Evolutionary conservation across 805 yeast genomes (phyloP), one percentile per base, ranked within the genome.

Genomic region (Metschnikowia sp.): DNA sequence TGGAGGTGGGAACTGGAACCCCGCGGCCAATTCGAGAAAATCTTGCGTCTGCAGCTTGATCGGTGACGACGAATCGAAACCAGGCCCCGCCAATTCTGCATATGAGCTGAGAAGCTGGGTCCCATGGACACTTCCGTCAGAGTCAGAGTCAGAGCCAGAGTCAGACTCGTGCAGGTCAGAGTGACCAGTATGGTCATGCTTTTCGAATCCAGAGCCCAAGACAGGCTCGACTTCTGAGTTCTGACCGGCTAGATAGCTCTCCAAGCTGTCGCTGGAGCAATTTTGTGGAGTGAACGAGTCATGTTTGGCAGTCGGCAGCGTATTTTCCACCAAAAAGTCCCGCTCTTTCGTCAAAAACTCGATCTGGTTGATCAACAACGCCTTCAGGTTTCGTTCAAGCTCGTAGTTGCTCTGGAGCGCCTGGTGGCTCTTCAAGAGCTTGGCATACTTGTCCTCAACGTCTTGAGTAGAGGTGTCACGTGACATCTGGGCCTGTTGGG

Each of bases 351-450:
- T 70, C 49, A 78, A 63, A 53, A 65, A 63, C 55, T 79, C 84
- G 37, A 79, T 66, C 60, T 79, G 82, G 54, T 78, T 83, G 40
- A 79, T 76, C 43, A 79, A 74, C 39, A 76, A 64, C 48, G 74
- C 66, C 53, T 78, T 78, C 35, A 81, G 77, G 54, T 72, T 77
- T 40, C 72, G 69, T 55, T 79, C 84, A 22, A 79, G 62, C 52
- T 79, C 83, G 52, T 69, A 72, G 52, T 79, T 79, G 45, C 75
- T 70, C 55, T 75, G 74, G 18, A 79, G 62, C 2, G 76, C 69
- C 42, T 65, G 65, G 53, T 56, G 69, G 39, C 70, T 72, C 44
- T 62, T 70, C 32, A 60, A 46, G 26, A 73, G 53, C 45, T 63
- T 59, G 39, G 60, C 52, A 55, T 65, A 68, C 49, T 61, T 64